These are phyloP conservation scores for Pythium chondricola DNA, from an alignment of 352 stramenopile species.

Conservation along the genomic window DNA sequence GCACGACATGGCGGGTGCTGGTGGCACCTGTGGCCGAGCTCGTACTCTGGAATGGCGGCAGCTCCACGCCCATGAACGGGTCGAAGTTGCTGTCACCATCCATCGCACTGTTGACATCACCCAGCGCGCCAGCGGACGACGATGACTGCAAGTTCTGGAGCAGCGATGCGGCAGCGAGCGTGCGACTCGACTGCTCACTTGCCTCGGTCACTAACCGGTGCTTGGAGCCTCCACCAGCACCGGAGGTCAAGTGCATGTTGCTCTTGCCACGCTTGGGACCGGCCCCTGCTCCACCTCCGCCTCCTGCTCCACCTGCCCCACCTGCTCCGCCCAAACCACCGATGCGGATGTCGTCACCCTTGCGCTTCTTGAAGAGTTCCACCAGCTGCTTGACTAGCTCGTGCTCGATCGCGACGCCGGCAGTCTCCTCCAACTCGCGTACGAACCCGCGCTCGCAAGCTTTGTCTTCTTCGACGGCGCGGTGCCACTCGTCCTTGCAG, in stretches of 20 bases:
- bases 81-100: conserved; percentile 54
- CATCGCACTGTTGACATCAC: conserved; percentile 13
- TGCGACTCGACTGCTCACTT: conserved; percentile 25
- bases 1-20: conserved; percentile 32
- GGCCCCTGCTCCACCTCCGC: background rate
- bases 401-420: conserved; percentile 53
- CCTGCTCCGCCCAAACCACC: background rate
- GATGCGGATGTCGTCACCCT: conserved; percentile 37
- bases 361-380: conserved; percentile 74
- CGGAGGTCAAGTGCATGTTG: conserved; percentile 11
- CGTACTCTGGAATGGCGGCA: conserved; percentile 3
- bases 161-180: conserved; percentile 17
- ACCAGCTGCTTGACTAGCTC: conserved; percentile 69
- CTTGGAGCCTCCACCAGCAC: conserved; percentile 19
- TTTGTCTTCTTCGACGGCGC: conserved; percentile 66
- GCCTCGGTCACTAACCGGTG: conserved; percentile 40
- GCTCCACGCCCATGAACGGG: conserved; percentile 54
- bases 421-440: conserved; percentile 61
- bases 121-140: background rate
- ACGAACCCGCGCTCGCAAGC: conserved; percentile 50
- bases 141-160: conserved; percentile 32
- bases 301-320: conserved; percentile 6
- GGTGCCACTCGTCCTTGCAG: conserved; percentile 60
- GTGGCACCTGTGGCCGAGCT: background rate
- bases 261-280: conserved; percentile 15